These are phyloP conservation scores for Fusarium citri DNA, from an alignment of 2,329 filamentous ascomycete species.

Conservation along the genomic window DNA sequence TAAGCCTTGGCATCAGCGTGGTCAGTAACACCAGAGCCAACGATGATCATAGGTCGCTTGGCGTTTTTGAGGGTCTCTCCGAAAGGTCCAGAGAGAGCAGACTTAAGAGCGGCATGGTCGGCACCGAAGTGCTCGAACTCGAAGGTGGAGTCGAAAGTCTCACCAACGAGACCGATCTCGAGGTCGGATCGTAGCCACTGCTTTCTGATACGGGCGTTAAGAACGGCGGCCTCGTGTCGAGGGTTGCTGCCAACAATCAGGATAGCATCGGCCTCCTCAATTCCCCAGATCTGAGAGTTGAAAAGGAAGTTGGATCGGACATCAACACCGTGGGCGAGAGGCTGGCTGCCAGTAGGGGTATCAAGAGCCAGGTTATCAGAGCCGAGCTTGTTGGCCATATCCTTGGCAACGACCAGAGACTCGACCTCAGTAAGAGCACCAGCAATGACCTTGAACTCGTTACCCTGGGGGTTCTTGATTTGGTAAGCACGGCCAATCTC, in stretches of 20 bases:
- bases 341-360: constrained; percentile 83
- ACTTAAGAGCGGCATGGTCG: constrained; percentile 83
- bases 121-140: constrained; percentile 91
- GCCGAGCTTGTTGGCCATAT: constrained; percentile 94
- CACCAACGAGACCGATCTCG: constrained; percentile 90
- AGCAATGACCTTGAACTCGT: constrained; percentile 96
- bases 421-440: constrained; percentile 93
- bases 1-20: constrained; percentile 91
- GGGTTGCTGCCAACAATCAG: constrained; percentile 96
- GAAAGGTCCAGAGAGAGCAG: constrained; percentile 85
- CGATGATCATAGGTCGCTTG: constrained; percentile 95
- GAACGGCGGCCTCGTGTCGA: constrained; percentile 90
- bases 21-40: constrained; percentile 92
- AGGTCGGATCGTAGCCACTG: constrained; percentile 97
- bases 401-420: constrained; percentile 95
- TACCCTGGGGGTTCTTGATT: constrained; percentile 82
- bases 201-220: constrained; percentile 97
- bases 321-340: constrained; percentile 91
- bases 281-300: constrained; percentile 93
- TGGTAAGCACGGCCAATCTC: constrained; percentile 87
- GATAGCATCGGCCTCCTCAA: constrained; percentile 93
- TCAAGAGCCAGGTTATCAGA: constrained; percentile 97
- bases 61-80: constrained; percentile 91
- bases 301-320: constrained; percentile 95
- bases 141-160: constrained; percentile 93